These are phyloP conservation scores for Cercospora zeina DNA, from an alignment of 2,329 filamentous ascomycete species.

Conservation along the genomic window DNA sequence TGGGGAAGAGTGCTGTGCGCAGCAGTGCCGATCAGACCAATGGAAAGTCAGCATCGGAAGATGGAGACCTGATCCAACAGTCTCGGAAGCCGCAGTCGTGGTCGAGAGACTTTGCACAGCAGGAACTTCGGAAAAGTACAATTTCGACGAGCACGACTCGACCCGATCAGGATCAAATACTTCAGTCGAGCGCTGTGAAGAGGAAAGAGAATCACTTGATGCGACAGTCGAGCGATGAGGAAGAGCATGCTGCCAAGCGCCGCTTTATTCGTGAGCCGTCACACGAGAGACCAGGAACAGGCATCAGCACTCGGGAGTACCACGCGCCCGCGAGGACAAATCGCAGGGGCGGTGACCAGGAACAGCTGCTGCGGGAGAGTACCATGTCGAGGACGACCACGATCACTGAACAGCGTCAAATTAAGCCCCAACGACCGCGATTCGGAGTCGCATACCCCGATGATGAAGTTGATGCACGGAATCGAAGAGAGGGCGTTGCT, in stretches of 20 bases:
- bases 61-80: neutral
- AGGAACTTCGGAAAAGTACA: neutral
- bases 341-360: neutral
- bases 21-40: neutral
- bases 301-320: slow-evolving; percentile 5
- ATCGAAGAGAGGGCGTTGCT: neutral
- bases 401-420: neutral
- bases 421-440: neutral
- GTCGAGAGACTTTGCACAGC: neutral
- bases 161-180: neutral
- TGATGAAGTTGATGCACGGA: slow-evolving; percentile 8
- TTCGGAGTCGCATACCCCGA: slow-evolving; percentile 1
- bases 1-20: slow-evolving; percentile 10
- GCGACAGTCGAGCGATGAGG: neutral
- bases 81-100: neutral
- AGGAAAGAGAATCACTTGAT: slow-evolving; percentile 10
- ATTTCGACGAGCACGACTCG: neutral
- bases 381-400: neutral
- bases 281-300: neutral
- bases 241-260: slow-evolving; percentile 9
- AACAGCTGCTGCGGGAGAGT: slow-evolving; percentile 6
- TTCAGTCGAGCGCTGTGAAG: slow-evolving; percentile 14
- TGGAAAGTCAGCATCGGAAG: neutral
- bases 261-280: neutral
- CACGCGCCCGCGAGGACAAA: neutral